Evolutionary conservation across 345 rosid genomes (phyloP), one percentile per base, ranked within the genome.

Genomic region (Hibiscus mutabilis): DNA sequence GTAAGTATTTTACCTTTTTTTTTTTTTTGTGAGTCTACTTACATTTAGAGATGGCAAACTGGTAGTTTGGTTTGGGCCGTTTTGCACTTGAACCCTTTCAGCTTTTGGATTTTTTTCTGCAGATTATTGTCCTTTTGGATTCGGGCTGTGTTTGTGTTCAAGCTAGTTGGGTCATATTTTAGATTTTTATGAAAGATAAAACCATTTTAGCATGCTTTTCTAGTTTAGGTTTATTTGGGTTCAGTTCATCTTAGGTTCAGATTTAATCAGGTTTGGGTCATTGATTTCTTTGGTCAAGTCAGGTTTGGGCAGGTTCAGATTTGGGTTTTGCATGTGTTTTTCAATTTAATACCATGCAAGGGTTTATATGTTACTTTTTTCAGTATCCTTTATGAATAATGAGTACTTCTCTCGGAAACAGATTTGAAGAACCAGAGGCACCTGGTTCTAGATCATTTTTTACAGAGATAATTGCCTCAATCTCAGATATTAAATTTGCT

Each of bases 401-500:
- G 24, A 44, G 29, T 42, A 2, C 75, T 47, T 60, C 56, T 58
- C 58, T 63, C 76, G 67, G 60, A 65, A 25, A 66, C 86, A 90
- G 98, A 82, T 93, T 90, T 80, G 98, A 93, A 84, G 97, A 85
- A 73, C 88, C 83, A 56, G 98, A 90, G 76, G 82, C 86, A 51
- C 91, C 90, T 18, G 85, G 87, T 74, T 81, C 97, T 44, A 88
- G 82, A 76, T 92, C 98, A 44, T 92, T 90, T 75, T 92, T 92
- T 83, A 88, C 98, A 0, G 98, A 92, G 82, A 92, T 92, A 80
- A 92, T 92, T 80, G 98, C 98, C 74, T 92, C 98, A 16, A 79
- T 90, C 79, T 93, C 98, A 49, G 97, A 93, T 79, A 85, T 90
- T 71, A 93, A 90, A 81, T 93, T 93, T 79, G 84, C 91, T 0